These are phyloP conservation scores for Backusella mclennaniae DNA, from an alignment of 192 early-diverging fungal species.

Conservation along the genomic window DNA sequence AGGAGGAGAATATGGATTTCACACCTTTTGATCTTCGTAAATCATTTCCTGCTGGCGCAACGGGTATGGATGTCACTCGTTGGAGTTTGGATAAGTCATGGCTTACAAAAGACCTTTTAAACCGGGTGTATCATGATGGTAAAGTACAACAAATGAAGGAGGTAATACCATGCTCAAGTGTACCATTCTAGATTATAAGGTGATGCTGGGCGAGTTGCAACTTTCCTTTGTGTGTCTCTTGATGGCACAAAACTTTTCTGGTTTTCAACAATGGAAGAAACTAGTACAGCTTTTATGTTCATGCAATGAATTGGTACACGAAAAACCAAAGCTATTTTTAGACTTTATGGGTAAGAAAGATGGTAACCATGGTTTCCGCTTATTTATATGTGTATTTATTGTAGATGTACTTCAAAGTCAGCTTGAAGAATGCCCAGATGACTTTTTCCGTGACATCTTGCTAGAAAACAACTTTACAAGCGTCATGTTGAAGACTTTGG, in stretches of 20 bases:
- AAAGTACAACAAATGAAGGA: background rate
- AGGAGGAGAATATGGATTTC: constrained; percentile 50
- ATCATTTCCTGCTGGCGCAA: constrained; percentile 76
- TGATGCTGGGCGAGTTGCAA: constrained; percentile 79
- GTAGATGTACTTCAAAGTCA: constrained; percentile 56
- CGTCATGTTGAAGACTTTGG: constrained; percentile 37
- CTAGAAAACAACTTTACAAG: constrained; percentile 63
- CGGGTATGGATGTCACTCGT: constrained; percentile 62
- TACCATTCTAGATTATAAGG: constrained; percentile 36
- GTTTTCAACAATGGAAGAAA: constrained; percentile 86
- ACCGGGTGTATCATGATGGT: constrained; percentile 45
- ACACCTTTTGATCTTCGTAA: constrained; percentile 75
- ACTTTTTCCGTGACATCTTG: constrained; percentile 70
- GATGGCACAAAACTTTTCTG: constrained; percentile 79
- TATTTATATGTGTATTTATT: background rate
- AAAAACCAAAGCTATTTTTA: constrained; percentile 45
- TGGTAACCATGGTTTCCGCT: background rate
- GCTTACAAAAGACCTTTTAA: constrained; percentile 62
- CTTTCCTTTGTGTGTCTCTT: constrained; percentile 78
- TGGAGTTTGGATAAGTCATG: constrained; percentile 92
- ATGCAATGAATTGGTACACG: constrained; percentile 58
- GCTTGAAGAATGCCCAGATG: constrained; percentile 65
- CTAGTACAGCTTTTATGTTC: constrained; percentile 69
- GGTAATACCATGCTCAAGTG: background rate
- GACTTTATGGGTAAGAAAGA: constrained; percentile 51